Percentiles rank a stretch among this genome's conserved stretches.
These are phyloP conservation scores for Nitzschia sp. DNA, from an alignment of 108 stramenopile species.

Conservation along the genomic window DNA sequence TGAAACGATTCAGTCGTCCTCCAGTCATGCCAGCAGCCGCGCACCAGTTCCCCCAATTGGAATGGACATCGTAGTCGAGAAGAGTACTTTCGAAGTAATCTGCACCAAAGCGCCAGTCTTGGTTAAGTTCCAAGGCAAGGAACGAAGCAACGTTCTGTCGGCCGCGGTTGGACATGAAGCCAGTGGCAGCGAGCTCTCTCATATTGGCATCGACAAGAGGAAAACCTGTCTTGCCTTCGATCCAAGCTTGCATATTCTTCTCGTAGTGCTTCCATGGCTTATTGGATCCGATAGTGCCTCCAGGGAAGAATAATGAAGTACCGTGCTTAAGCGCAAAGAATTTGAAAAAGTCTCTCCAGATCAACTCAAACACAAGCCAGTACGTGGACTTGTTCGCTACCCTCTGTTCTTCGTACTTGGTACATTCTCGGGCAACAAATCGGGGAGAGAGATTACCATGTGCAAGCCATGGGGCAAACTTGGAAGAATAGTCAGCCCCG, in stretches of 20 bases:
- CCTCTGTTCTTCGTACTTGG: constrained; percentile 82
- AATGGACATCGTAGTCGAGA: constrained; percentile 94
- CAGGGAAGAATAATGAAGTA: constrained; percentile 74
- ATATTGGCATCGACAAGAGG: constrained; percentile 98
- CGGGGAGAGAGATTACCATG: constrained; percentile 91
- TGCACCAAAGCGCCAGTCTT: constrained; percentile 96
- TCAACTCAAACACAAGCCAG: constrained; percentile 96
- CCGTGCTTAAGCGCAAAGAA: constrained; percentile 92
- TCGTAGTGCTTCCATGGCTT: constrained; percentile 63
- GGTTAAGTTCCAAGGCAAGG: constrained; percentile 89
- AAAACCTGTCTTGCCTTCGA: constrained; percentile 86
- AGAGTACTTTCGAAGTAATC: constrained; percentile 91
- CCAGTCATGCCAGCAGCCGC: constrained; percentile 90
- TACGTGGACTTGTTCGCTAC: constrained; percentile 95
- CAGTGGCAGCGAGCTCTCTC: constrained; percentile 94
- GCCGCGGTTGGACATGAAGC: constrained; percentile 98
- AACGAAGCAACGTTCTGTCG: constrained; percentile 96
- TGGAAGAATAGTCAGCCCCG: constrained; percentile 91
- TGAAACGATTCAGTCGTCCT: constrained; percentile 91
- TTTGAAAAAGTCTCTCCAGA: constrained; percentile 97
- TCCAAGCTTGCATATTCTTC: constrained; percentile 68
- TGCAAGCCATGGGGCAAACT: constrained; percentile 97
- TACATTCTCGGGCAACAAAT: constrained; percentile 75
- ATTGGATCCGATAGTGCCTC: constrained; percentile 63
- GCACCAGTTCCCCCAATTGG: constrained; percentile 97